Evolutionary conservation across 1,284 basidiomycete species (phyloP), one percentile per base, ranked within the genome.

Genomic region (Wallemia hederae): DNA sequence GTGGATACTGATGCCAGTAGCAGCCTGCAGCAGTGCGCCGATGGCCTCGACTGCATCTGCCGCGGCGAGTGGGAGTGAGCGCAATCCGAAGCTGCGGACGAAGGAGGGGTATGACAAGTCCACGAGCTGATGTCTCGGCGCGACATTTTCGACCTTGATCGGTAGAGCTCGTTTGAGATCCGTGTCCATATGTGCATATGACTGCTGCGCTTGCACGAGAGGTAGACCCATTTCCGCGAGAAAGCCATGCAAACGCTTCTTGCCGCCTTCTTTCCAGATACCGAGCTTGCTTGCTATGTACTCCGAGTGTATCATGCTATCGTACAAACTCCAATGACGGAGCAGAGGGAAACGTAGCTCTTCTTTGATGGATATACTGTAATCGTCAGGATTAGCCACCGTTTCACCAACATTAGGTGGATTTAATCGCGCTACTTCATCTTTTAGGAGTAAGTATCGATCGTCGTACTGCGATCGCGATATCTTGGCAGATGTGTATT

Each of bases 171-270:
- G 77, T 70, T 94, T 94, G 62, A 98, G 78, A 66, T 89, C 83
- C 71, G 89, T 82, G 67, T 94, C 89, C 94, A 99, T 99, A 68
- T 98, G 90, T 0, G 82, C 74, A 68, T 88, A 94, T 1, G 83
- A 78, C 68, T 99, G 92, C 65, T 94, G 87, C 24, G 88, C 92
- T 68, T 98, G 89, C 1, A 78, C 77, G 63, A 97, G 80, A 0
- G 91, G 92, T 69, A 94, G 91, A 89, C 94, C 94, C 90, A 99
- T 99, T 75, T 98, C 98, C 26, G 94, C 94, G 29, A 99, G 74
- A 62, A 99, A 73, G 0, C 91, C 91, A 1, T 85, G 87, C 59
- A 99, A 72, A 63, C 82, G 79, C 69, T 88, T 90, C 62, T 84
- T 76, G 1, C 94, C 94, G 60, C 80, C 79, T 69, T 98, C 92